Conservation (phyloP, 2,329 filamentous ascomycete genomes). For the Exserohilum turcica region DNA sequence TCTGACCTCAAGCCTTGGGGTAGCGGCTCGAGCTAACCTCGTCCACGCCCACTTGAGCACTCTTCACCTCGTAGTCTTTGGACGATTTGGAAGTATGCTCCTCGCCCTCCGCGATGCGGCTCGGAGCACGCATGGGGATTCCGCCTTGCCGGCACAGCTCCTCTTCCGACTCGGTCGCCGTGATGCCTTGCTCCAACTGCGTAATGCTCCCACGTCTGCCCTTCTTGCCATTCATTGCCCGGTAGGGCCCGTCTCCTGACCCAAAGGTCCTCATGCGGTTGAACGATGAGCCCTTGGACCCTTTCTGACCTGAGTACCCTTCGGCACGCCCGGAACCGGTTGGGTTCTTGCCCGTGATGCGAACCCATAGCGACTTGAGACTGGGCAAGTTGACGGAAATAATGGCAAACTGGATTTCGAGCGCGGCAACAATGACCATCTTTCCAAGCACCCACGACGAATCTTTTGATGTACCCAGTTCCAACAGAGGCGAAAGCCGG, state of each 20-base stretch:
- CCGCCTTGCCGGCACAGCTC: not conserved
- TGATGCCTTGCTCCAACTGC: not conserved
- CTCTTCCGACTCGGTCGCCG: not conserved
- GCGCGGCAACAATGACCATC: not conserved
- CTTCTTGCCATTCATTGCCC: not conserved
- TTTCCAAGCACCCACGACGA: not conserved
- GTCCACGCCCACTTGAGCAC: not conserved
- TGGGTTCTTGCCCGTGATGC: not conserved
- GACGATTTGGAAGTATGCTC: not conserved
- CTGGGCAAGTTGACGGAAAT: not conserved
- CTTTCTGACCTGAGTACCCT: not conserved
- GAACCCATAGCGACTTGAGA: slow-evolving; percentile 1
- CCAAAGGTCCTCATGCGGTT: not conserved
- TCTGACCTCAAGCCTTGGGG: not conserved
- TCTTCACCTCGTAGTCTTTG: not conserved
- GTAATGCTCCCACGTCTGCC: not conserved
- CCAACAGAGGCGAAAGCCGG: not conserved
- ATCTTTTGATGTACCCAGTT: not conserved
- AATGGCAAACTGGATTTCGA: slow-evolving; percentile 5
- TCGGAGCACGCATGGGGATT: not conserved
- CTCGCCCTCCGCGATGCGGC: not conserved
- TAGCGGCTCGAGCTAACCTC: not conserved
- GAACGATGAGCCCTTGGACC: not conserved
- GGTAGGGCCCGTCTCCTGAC: not conserved
- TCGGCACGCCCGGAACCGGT: not conserved